Evolutionary conservation across 495 filamentous ascomycete species (phyloP), one percentile per base, ranked within the genome.

Genomic region (Saxophila tyrrhenica): DNA sequence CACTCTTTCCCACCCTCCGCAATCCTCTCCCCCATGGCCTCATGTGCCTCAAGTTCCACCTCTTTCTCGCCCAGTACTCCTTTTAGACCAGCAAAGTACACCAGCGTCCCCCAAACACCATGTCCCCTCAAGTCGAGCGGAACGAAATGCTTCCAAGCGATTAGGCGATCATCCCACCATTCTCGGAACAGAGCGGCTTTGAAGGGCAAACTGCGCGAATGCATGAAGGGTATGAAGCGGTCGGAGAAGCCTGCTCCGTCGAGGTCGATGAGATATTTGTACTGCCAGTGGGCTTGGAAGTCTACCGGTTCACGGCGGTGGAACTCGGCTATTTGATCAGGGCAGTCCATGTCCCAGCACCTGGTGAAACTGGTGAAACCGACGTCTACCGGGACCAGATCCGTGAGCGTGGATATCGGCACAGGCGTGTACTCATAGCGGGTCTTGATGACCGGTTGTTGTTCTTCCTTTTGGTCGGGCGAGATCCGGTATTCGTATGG

Each of bases 141-240:
- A 0, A 89, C 81, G 50, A 87, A 92, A 65, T 92, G 86, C 20
- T 78, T 68, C 86, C 86, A 92, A 5, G 86, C 76, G 50, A 73
- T 72, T 16, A 92, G 62, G 0, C 87, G 76, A 21, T 79, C 76
- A 50, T 83, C 82, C 63, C 79, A 88, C 87, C 87, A 92, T 57
- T 86, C 78, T 2, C 78, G 72, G 65, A 89, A 89, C 2, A 89
- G 69, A 0, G 73, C 72, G 0, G 80, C 74, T 32, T 80, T 74
- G 58, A 92, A 78, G 0, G 84, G 82, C 1, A 87, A 67, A 43
- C 73, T 78, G 55, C 67, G 67, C n/a, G 78, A 81, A 49, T 75
- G 73, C 21, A 84, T 68, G 58, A 89, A 79, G 1, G 77, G 76
- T 1, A 78, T 61, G 62, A 88, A 80, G 41, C 85, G 72, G 29